A percentile compares a stretch with the other conserved stretches of the same genome.
Conservation (phyloP, 2,329 filamentous ascomycete species). For the Aspergillus tanneri region DNA sequence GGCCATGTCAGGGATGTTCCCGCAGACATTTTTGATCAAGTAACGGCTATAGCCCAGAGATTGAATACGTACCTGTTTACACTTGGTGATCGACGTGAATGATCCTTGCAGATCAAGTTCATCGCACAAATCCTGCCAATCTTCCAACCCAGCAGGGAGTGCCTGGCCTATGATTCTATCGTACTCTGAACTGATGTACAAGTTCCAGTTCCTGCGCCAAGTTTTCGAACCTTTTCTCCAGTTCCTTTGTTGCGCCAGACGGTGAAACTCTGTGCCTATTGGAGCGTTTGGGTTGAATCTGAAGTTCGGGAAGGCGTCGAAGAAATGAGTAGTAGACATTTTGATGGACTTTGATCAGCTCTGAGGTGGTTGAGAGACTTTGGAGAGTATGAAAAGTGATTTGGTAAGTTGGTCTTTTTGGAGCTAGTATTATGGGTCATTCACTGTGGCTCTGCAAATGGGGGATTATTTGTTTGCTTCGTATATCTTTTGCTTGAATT, state of each 20-base stretch:
- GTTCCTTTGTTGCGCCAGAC: constrained; percentile 14
- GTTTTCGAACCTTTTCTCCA: constrained; percentile 25
- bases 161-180: constrained; percentile 17
- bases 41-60: no score
- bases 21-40: no score
- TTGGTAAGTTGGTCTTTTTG: no score
- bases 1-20: neutral
- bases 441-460: no score
- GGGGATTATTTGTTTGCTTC: no score
- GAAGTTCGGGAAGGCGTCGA: constrained; percentile 19
- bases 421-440: no score
- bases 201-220: constrained; percentile 24
- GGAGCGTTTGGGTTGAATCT: constrained; percentile 7
- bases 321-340: constrained; percentile 9
- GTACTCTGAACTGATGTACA: constrained; percentile 23
- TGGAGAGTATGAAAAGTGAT: no score
- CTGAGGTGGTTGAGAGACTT: neutral
- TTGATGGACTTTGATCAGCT: neutral
- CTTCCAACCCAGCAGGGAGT: constrained; percentile 12
- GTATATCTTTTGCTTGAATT: no score
- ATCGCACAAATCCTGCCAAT: constrained; percentile 27
- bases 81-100: constrained; percentile 26
- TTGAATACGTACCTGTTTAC: constrained; percentile 24
- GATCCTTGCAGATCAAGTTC: constrained; percentile 21
- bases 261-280: constrained; percentile 22